A percentile compares a stretch with the other conserved stretches of the same genome.
These are phyloP conservation scores for Scalesia atractyloides DNA, from an alignment of 129 eudicot species.

Conservation along the genomic window DNA sequence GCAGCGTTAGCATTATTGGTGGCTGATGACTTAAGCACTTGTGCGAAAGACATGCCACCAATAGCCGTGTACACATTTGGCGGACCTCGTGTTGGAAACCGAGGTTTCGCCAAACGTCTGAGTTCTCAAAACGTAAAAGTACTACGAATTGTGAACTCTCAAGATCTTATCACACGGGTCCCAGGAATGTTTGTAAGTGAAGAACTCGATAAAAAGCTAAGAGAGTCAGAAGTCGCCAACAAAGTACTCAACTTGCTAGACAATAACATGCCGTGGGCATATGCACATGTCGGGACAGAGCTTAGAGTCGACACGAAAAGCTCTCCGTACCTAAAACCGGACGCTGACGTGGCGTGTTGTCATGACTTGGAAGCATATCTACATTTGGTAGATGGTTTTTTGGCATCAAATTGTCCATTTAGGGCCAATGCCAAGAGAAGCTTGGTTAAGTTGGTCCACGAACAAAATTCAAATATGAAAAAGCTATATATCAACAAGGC, in stretches of 20 bases:
- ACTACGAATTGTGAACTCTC: constrained; percentile 66
- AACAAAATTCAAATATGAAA: constrained; percentile 78
- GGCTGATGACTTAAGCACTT: constrained; percentile 63
- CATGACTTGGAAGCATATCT: constrained; percentile 94
- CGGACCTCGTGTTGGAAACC: constrained; percentile 92
- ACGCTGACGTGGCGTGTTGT: constrained; percentile 92
- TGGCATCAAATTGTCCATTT: constrained; percentile 79
- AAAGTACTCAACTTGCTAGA: constrained; percentile 61
- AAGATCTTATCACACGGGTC: constrained; percentile 79
- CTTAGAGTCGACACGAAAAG: constrained; percentile 64
- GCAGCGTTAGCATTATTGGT: constrained; percentile 86
- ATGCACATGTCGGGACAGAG: constrained; percentile 82
- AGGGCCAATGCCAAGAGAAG: constrained; percentile 90
- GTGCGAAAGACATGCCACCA: constrained; percentile 56
- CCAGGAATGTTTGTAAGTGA: constrained; percentile 97
- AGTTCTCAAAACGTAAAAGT: constrained; percentile 64
- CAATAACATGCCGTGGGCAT: constrained; percentile 89
- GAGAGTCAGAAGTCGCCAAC: constrained; percentile 39
- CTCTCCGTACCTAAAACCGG: constrained; percentile 74
- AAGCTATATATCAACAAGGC: constrained; percentile 70
- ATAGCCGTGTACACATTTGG: constrained; percentile 89
- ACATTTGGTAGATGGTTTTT: constrained; percentile 86
- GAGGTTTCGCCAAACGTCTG: constrained; percentile 59
- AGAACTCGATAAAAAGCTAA: constrained; percentile 60
- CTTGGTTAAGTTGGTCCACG: constrained; percentile 58